phyloP scores from a whole-genome alignment of 768 basidiomycete species.

The Mrakia blollopis region DNA sequence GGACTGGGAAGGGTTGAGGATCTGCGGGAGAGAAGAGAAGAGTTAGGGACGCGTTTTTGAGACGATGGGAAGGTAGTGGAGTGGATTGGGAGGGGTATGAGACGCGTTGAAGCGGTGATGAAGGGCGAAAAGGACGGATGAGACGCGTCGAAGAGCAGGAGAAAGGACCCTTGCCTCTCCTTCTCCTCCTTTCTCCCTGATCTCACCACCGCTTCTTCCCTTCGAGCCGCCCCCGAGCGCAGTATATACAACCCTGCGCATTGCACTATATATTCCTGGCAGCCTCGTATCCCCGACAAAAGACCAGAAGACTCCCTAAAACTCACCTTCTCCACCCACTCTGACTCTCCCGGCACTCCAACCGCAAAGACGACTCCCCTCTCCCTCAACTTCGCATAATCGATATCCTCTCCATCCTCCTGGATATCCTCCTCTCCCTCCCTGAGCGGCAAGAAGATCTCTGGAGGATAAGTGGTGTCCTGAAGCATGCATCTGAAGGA shows the following conservation, averaged over 20 bases:
- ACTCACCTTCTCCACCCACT: constrained; percentile 37
- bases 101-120: background rate
- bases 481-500: constrained; percentile 41
- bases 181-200: background rate
- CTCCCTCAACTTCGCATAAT: constrained; percentile 39
- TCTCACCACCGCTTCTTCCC: too few relatives aligned
- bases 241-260: too few relatives aligned
- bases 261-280: too few relatives aligned
- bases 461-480: constrained; percentile 38
- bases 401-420: constrained; percentile 31
- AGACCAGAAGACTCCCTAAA: background rate
- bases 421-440: background rate
- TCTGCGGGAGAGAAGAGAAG: background rate
- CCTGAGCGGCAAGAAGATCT: constrained; percentile 35
- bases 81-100: background rate
- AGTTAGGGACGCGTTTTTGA: background rate
- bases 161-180: background rate
- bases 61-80: background rate
- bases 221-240: too few relatives aligned
- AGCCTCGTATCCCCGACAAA: too few relatives aligned
- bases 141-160: background rate
- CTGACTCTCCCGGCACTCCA: constrained; percentile 38
- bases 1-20: background rate
- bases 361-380: constrained; percentile 37
- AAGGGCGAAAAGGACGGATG: background rate